Conservation (phyloP, 2,329 filamentous ascomycete genomes). For the Curvularia hawaiiensis region DNA sequence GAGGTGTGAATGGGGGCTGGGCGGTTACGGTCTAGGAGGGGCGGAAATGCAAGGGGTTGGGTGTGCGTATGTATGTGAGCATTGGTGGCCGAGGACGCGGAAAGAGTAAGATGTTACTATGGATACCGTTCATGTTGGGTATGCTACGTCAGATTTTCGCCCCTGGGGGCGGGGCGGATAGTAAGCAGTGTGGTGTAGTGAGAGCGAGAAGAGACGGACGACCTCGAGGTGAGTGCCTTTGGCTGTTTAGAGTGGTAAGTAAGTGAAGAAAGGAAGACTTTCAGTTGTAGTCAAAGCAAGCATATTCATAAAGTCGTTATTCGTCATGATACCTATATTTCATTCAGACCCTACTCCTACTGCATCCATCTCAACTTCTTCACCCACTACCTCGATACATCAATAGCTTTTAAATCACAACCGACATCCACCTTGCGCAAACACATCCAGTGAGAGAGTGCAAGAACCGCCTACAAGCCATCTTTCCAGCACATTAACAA, state of each 20-base stretch:
- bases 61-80: neutral
- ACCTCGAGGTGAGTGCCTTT: neutral
- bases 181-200: neutral
- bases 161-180: neutral
- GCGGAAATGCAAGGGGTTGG: neutral
- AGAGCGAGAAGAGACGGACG: neutral
- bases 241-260: neutral
- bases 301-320: constrained; percentile 10
- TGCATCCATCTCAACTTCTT: neutral
- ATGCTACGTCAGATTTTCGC: neutral
- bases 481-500: constrained; percentile 15
- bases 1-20: neutral
- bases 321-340: constrained; percentile 15
- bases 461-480: constrained; percentile 5
- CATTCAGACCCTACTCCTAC: neutral
- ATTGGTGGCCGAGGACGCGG: constrained; percentile 2
- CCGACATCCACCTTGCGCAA: constrained; percentile 7
- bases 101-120: neutral
- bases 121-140: neutral
- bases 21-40: neutral
- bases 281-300: neutral
- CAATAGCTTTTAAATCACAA: constrained; percentile 13
- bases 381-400: constrained; percentile 6
- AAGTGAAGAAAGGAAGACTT: neutral
- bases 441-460: neutral